These are phyloP conservation scores for Oryza glaberrima DNA, from an alignment of 176 grass and related monocot genomes.

Conservation along the genomic window DNA sequence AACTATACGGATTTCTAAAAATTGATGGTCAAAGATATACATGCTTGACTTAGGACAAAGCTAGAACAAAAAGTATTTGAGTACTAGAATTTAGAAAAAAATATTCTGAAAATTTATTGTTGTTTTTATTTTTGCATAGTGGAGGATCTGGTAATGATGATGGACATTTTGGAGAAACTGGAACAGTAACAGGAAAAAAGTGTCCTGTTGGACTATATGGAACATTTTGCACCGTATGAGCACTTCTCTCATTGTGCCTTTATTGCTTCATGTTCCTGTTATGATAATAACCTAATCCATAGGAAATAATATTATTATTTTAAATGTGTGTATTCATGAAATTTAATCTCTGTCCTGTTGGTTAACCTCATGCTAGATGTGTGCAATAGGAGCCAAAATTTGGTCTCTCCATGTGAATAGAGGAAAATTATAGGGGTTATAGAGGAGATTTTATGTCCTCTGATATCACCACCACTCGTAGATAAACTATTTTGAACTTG, in stretches of 20 bases:
- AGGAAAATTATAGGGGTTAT: not conserved
- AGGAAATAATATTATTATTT: not conserved
- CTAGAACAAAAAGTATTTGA: too few species aligned
- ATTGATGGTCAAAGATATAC: too few species aligned
- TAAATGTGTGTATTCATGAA: conserved; percentile 8
- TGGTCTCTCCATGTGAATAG: not conserved
- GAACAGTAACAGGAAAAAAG: conserved; percentile 82
- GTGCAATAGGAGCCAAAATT: not conserved
- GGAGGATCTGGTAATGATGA: conserved; percentile 80
- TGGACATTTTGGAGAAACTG: conserved; percentile 70
- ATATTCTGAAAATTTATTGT: conserved; percentile 19
- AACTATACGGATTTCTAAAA: too few species aligned
- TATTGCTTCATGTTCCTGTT: conserved; percentile 4
- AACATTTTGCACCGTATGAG: conserved; percentile 87
- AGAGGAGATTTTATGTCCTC: not conserved
- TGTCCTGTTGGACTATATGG: conserved; percentile 88
- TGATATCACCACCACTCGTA: not conserved
- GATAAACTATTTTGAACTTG: not conserved
- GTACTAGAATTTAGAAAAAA: not conserved
- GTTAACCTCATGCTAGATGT: too few species aligned
- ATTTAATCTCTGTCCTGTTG: not conserved
- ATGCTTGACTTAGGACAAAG: too few species aligned
- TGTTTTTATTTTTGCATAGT: conserved; percentile 51
- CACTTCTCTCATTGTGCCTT: conserved; percentile 36
- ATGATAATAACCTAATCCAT: not conserved